Evolutionary conservation across 129 eudicot species (phyloP), one percentile per base, ranked within the genome.

Genomic region (Silybum marianum): DNA sequence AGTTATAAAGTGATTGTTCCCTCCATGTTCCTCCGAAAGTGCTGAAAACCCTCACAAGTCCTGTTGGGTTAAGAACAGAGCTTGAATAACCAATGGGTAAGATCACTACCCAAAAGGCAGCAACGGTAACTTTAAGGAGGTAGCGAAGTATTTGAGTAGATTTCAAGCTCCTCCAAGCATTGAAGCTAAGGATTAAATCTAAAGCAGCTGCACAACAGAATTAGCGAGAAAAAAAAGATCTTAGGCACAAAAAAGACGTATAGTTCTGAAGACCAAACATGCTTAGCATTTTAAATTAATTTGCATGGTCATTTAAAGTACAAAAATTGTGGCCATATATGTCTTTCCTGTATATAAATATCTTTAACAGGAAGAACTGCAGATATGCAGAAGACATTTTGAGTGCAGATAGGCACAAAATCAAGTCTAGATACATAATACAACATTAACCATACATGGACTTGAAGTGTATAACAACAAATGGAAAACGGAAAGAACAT

Each of bases 151-250:
- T 91, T 85, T 96, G 99, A 42, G 89, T 87, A 70, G 72, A 80
- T 85, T 90, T 96, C 86, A 93, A 73, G 88, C 97, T 93, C 79
- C 94, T 89, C 99, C 99, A 93, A 26, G 99, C 98, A 83, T 84
- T 80, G 83, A 88, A 88, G 77, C 97, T 96, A 30, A 96, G 98
- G 69, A 90, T 82, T 74, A 91, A 78, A 82, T 96, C 99, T 66
- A 96, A 76, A 73, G 87, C 36, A 88, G 98, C 99, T 96, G 98
- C 86, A 85, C 10, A 84, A 78, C 40, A 48, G 40, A 62, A 70
- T 46, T 21, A 67, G 66, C 18, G 68, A 81, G 13, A 73, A 19
- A 65, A 44, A 44, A 62, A 28, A 6, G n/a, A 80, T 74, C 34
- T 65, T 38, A 60, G 72, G 77, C 77, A 60, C 65, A 22, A 69